These are phyloP conservation scores for Anthracocystis walkeri DNA, from an alignment of 1,284 basidiomycete species.

Conservation along the genomic window DNA sequence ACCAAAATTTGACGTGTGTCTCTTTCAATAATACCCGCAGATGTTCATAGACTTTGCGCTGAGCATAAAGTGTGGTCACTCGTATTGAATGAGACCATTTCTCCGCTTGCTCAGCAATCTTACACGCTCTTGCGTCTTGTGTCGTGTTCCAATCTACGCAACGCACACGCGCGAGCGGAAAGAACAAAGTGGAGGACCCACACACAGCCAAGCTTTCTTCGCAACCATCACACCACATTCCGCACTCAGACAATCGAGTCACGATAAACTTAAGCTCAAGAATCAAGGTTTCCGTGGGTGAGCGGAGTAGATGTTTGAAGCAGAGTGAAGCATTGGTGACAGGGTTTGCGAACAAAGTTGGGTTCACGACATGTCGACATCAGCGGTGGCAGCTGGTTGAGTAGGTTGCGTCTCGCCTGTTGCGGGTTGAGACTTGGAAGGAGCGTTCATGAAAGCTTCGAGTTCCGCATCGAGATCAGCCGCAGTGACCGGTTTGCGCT, in stretches of 20 bases:
- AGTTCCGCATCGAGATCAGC: constrained; percentile 90
- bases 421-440: constrained; percentile 10
- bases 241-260: neutral
- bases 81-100: constrained; percentile 8
- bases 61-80: too few species aligned
- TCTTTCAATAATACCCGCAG: constrained; percentile 4
- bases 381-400: constrained; percentile 2
- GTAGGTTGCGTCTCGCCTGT: neutral
- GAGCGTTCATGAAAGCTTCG: constrained; percentile 82
- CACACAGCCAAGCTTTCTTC: constrained; percentile 1
- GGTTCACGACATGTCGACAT: constrained; percentile 37
- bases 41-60: too few species aligned
- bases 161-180: neutral
- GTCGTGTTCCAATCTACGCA: constrained; percentile 3
- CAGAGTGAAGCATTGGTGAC: neutral
- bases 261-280: neutral
- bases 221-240: neutral
- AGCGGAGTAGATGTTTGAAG: neutral
- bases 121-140: too few species aligned
- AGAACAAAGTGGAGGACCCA: constrained; percentile 16
- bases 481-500: constrained; percentile 74
- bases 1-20: neutral
- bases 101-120: constrained; percentile 4
- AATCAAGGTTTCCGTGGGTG: neutral
- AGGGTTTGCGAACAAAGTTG: neutral